Conservation (phyloP, 2,329 filamentous ascomycete species). For the Trichoderma sp. region DNA sequence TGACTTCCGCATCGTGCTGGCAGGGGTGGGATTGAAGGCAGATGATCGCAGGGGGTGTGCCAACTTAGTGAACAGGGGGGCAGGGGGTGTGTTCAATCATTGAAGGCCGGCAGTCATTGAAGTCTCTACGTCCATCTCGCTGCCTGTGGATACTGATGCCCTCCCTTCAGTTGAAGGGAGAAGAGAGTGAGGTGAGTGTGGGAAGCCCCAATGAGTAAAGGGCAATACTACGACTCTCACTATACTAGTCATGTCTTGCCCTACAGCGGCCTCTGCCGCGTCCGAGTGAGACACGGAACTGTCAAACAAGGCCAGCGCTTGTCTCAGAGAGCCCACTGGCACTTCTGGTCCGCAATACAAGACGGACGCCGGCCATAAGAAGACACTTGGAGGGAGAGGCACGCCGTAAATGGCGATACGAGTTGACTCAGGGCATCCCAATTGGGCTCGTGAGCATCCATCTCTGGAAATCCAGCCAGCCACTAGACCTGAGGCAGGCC, state of each 20-base stretch:
- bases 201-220: neutral
- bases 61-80: neutral
- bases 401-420: neutral
- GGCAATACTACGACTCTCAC: neutral
- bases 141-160: neutral
- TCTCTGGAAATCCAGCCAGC: slow-evolving; percentile 8
- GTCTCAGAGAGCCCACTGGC: neutral
- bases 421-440: slow-evolving; percentile 1
- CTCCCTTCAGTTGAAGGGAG: slow-evolving; percentile 4
- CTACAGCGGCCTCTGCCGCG: slow-evolving; percentile 22
- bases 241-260: slow-evolving; percentile 14
- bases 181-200: neutral
- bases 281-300: slow-evolving; percentile 21
- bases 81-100: neutral
- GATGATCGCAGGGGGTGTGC: neutral
- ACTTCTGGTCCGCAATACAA: neutral
- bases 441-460: neutral
- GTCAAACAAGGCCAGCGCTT: slow-evolving; percentile 21
- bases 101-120: neutral
- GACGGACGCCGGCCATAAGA: neutral
- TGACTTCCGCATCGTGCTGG: slow-evolving; percentile 16
- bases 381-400: neutral
- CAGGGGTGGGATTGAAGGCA: neutral
- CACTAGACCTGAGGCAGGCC: slow-evolving; percentile 1
- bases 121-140: neutral